Evolutionary conservation across 1,284 basidiomycete species (phyloP), one percentile per base, ranked within the genome.

Genomic region (Sporisorium sorghi): DNA sequence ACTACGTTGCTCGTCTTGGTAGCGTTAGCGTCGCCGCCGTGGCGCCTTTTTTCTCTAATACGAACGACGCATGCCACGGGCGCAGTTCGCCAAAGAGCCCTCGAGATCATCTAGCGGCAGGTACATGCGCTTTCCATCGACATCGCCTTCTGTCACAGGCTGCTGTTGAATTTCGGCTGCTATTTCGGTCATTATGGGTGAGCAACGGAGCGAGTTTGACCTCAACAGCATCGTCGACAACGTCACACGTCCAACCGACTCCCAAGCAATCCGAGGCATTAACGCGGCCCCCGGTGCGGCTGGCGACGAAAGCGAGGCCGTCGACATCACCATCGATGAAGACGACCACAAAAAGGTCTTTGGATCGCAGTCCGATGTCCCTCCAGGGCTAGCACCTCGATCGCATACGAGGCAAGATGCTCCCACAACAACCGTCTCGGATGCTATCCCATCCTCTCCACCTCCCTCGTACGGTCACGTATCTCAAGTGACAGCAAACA

Each of bases 311-410:
- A 26, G 12, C 32, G 49, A 57, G 14, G 32, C 73, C 33, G 46
- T 75, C 54, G 73, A 75, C 54, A 75, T 75, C 47, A 67, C 64
- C 33, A 52, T 76, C 43, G 64, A 76, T 37, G 57, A 75, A 26
- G 48, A 65, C 4, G 71, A 73, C 43, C 71, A 68, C 58, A 60
- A 43, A 14, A 64, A 64, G 42, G 61, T 68, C 3, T 73, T 68
- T 35, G 59, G 63, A n/a, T 47, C 44, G 23, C 57, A 56, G 35
- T 48, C 56, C 1, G 40, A 53, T 0, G 49, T 64, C 7, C 57
- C 61, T 10, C 52, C 57, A n/a, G 32, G 58, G 7, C 51, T 49
- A 0, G 33, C 47, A 5, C 51, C 42, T 42, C 51, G 35, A 28
- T 32, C 56, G 11, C 26, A 30, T 2, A 14, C n/a, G n/a, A 14